phyloP scores from a whole-genome alignment of 2,329 filamentous ascomycete species.

The Hortaea sp. region DNA sequence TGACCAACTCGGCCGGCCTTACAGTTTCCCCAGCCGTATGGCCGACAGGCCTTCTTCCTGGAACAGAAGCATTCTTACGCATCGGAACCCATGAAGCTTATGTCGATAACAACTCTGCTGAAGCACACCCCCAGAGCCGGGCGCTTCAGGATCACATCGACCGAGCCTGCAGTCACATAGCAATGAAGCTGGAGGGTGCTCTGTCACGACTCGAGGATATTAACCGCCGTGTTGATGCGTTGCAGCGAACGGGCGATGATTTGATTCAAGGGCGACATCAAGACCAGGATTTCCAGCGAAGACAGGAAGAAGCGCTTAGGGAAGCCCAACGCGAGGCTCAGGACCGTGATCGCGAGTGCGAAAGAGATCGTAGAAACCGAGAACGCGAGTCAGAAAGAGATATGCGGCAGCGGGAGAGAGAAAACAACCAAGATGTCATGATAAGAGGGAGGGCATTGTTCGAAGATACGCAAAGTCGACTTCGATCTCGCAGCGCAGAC shows the following conservation, averaged over 20 bases:
- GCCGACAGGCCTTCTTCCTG: not conserved
- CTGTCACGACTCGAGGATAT: constrained; percentile 1
- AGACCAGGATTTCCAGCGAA: not conserved
- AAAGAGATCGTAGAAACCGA: not conserved
- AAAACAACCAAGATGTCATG: not conserved
- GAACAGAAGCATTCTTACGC: constrained; percentile 1
- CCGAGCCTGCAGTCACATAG: not conserved
- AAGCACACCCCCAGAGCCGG: not conserved
- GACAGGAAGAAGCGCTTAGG: not conserved
- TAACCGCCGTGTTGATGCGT: not conserved
- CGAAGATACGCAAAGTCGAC: not conserved
- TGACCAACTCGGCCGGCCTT: constrained; percentile 1
- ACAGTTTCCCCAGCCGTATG: not conserved
- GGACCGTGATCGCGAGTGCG: not conserved
- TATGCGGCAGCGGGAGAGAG: not conserved
- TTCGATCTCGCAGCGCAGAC: constrained; percentile 1
- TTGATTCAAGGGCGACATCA: not conserved
- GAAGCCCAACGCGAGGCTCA: not conserved
- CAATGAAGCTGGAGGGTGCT: not conserved
- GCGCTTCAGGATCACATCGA: not conserved
- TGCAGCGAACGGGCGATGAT: not conserved
- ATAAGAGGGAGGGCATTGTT: not conserved
- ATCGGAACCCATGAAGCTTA: not conserved
- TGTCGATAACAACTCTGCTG: not conserved
- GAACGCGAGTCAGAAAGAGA: not conserved